Conservation (phyloP, 345 rosid species). For the Eutrema yunnanense region DNA sequence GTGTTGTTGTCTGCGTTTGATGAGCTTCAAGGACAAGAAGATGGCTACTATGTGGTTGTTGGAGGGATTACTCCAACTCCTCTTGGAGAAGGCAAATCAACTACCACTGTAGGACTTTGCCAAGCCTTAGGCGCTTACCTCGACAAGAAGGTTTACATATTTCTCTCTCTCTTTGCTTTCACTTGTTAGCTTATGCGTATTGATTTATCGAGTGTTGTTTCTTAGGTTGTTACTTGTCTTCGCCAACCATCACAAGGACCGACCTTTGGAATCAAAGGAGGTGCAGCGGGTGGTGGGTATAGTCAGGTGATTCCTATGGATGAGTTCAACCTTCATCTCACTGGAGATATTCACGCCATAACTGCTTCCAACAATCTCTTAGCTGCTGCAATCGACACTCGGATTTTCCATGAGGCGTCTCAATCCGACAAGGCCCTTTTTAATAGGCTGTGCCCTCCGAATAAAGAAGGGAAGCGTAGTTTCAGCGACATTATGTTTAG, state of each 20-base stretch:
- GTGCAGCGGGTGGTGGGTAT: conserved; percentile 99
- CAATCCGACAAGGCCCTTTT: conserved; percentile 97
- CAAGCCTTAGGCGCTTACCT: conserved; percentile 96
- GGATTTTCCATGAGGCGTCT: conserved; percentile 87
- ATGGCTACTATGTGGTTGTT: conserved; percentile 92
- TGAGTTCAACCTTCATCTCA: conserved; percentile 94
- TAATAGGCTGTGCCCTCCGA: conserved; percentile 75
- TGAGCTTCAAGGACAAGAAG: conserved; percentile 61
- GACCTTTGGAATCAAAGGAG: conserved; percentile 98
- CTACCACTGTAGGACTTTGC: conserved; percentile 93
- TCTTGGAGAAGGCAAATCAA: conserved; percentile 96
- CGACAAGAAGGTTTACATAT: conserved; percentile 62
- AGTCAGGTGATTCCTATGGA: conserved; percentile 99
- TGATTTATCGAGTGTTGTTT: not conserved
- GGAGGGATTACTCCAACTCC: conserved; percentile 99
- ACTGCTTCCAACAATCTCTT: conserved; percentile 99
- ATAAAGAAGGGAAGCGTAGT: conserved; percentile 80
- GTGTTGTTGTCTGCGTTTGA: conserved; percentile 72
- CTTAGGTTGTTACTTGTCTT: conserved; percentile 88
- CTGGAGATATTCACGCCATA: conserved; percentile 98
- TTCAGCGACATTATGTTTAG: conserved; percentile 83
- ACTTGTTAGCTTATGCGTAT: not conserved
- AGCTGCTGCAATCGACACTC: conserved; percentile 97
- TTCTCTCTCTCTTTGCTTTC: not conserved
- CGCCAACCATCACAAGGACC: conserved; percentile 99